A percentile compares a stretch with the other conserved stretches of the same genome.
These are phyloP conservation scores for Yarrowia deformans DNA, from an alignment of 805 yeast species.

Conservation along the genomic window DNA sequence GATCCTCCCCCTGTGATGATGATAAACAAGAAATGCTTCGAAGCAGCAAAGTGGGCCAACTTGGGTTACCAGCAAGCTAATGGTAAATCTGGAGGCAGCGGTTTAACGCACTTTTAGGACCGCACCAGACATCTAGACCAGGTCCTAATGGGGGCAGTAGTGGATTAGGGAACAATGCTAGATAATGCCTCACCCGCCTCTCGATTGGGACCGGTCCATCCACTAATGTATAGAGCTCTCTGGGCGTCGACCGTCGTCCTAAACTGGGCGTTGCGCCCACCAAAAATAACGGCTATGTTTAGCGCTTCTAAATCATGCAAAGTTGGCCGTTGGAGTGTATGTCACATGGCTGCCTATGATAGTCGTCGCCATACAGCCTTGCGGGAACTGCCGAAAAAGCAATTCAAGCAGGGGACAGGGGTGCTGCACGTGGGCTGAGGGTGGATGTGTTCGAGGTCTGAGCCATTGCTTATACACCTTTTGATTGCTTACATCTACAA, in stretches of 20 bases:
- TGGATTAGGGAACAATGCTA: not conserved
- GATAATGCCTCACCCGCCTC: slow-evolving; percentile 4
- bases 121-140: not conserved
- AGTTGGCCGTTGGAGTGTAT: not conserved
- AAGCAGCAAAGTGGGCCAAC: not conserved
- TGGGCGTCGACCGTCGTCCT: not conserved
- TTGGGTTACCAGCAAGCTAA: not conserved
- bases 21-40: slow-evolving; percentile 1
- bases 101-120: not conserved
- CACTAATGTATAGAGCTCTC: not conserved
- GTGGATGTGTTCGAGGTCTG: too few relatives aligned
- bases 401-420: too few relatives aligned
- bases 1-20: not conserved
- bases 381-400: too few relatives aligned
- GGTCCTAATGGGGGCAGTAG: not conserved
- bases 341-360: not conserved
- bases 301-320: not conserved
- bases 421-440: too few relatives aligned
- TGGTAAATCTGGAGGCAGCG: not conserved
- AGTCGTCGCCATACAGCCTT: too few relatives aligned
- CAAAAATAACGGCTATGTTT: not conserved
- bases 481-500: too few relatives aligned
- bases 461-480: too few relatives aligned
- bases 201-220: slow-evolving; percentile 4
- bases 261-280: slow-evolving; percentile 7